Conservation (phyloP, 1,284 basidiomycete genomes). For the Chalciporus sp. region DNA sequence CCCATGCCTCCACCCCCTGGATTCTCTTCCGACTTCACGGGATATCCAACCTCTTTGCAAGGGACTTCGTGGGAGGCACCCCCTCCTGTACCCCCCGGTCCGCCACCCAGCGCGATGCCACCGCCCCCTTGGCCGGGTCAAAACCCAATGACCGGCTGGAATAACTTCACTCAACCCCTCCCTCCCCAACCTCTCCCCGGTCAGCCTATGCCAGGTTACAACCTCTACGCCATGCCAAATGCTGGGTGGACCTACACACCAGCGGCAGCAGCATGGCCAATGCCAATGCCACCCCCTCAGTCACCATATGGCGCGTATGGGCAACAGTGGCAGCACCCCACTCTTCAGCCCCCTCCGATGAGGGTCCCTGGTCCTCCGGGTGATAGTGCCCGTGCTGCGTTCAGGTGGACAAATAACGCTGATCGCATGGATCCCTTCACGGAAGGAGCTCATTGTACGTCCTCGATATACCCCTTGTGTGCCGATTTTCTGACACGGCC, state of each 20-base stretch:
- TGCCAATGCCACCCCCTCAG: conserved; percentile 27
- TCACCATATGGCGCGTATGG: conserved; percentile 24
- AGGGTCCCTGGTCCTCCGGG: conserved; percentile 19
- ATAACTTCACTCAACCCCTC: conserved; percentile 33
- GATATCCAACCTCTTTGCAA: conserved; percentile 29
- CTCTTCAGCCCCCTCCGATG: conserved; percentile 26
- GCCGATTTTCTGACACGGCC: conserved; percentile 12
- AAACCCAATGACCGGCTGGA: conserved; percentile 28
- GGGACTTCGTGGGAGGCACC: conserved; percentile 33
- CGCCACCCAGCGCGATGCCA: conserved; percentile 19
- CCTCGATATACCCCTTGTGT: background rate
- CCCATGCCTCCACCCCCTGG: conserved; percentile 21
- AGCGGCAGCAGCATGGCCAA: conserved; percentile 32
- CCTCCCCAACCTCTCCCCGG: conserved; percentile 16
- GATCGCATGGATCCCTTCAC: conserved; percentile 32
- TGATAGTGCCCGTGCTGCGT: conserved; percentile 30
- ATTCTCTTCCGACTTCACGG: conserved; percentile 35
- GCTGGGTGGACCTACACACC: conserved; percentile 27
- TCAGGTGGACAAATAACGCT: conserved; percentile 30
- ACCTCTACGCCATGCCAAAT: too few relatives aligned
- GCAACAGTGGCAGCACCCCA: conserved; percentile 31
- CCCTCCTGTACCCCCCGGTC: conserved; percentile 15
- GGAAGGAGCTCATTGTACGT: conserved; percentile 36
- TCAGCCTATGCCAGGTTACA: background rate
- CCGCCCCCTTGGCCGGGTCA: conserved; percentile 17